These are phyloP conservation scores for Cytospora piceae DNA, from an alignment of 2,329 filamentous ascomycete genomes.

Conservation along the genomic window DNA sequence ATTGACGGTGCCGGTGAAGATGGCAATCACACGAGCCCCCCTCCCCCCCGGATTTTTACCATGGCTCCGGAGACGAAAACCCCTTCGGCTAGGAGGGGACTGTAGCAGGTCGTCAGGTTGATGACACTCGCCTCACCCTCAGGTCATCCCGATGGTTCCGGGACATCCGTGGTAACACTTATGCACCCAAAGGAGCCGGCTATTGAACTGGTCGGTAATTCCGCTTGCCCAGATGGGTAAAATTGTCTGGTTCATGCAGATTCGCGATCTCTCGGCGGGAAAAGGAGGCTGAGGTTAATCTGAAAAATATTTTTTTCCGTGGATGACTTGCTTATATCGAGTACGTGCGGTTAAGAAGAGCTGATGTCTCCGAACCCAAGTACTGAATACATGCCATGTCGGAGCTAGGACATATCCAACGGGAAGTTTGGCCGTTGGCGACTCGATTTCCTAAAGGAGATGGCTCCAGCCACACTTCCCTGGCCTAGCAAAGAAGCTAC, in stretches of 20 bases:
- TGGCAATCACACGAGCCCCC: too few species aligned
- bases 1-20: background rate
- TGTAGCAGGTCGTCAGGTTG: background rate
- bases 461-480: background rate
- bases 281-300: background rate
- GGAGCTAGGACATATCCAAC: background rate
- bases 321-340: background rate
- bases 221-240: background rate
- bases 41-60: too few species aligned
- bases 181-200: background rate
- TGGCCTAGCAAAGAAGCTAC: background rate
- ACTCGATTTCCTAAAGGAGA: background rate
- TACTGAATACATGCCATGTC: background rate
- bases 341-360: background rate
- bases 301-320: background rate
- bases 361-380: background rate
- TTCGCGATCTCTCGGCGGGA: background rate
- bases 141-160: background rate
- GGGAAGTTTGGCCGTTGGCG: background rate
- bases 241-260: background rate
- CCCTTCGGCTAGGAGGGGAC: background rate
- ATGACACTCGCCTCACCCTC: background rate
- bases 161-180: background rate
- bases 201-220: background rate
- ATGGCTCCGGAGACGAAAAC: background rate